Base-by-base conservation (phyloP, 148 eudicot genomes). In the Chenopodium album region DNA sequence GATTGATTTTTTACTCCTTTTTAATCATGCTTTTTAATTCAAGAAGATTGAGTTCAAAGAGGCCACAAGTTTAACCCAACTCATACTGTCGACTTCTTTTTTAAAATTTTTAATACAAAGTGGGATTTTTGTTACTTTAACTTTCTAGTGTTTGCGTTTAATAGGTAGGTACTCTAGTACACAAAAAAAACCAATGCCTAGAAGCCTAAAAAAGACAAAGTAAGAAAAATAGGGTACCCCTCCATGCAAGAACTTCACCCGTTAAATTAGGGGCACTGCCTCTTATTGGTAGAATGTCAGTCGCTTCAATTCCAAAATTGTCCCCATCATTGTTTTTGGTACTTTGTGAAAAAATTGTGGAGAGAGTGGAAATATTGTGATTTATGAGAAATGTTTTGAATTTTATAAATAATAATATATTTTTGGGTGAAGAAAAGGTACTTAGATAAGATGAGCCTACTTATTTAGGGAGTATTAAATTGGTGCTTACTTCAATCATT, bases 251-350 rank as follows among this genome's bases (percentile, higher is more conserved):
- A 85, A 70, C 80, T 69, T 29, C 14, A 12, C 60, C 85, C 87
- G 82, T 78, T 31, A 75, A 29, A 82, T 85, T 10, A 82, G 85
- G 74, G 87, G 80, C 82, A 82, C 62, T 85, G 85, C 72, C 85
- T 82, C 79, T 82, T 82, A 85, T 79, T 82, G 87, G 80, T 79
- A 78, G 48, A 75, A 75, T 78, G 78, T 79, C 80, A 85, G 83
- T 85, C 87, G 41, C 80, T 85, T 82, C 85, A 79, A 60, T 82
- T 48, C 83, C 80, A 71, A 63, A 85, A 56, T 76, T 82, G 85
- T 85, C 85, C 85, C 87, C 73, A 64, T 82, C 82, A 85, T 76
- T 82, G 23, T 65, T 67, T 72, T 71, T 78, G 76, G 76, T 78
- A 67, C 78, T 73, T 71, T 44, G 72, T 29, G 54, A 77, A 50